Percentiles rank a stretch among this genome's conserved stretches.
Conservation (phyloP, 805 yeast genomes). For the Lipomyces lipofer region DNA sequence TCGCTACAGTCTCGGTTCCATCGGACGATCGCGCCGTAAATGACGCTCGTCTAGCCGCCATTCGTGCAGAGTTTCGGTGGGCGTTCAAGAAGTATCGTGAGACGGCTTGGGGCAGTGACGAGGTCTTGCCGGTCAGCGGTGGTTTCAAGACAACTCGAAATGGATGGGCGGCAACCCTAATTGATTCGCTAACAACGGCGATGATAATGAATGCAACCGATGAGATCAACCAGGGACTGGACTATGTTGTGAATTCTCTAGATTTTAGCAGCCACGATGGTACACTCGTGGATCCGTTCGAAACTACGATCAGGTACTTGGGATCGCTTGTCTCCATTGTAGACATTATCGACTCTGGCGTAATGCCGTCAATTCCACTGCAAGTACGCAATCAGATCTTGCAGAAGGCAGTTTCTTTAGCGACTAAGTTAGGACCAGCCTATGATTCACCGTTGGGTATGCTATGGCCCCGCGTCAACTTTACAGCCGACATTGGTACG, state of each 20-base stretch:
- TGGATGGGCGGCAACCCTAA: conserved; percentile 48
- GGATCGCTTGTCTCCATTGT: conserved; percentile 51
- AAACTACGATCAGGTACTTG: conserved; percentile 46
- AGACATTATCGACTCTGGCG: conserved; percentile 43
- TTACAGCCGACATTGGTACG: conserved; percentile 11
- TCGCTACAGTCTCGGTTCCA: conserved; percentile 3
- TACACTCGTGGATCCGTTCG: conserved; percentile 42
- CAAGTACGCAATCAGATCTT: conserved; percentile 32
- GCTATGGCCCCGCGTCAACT: conserved; percentile 39
- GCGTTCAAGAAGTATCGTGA: conserved; percentile 18
- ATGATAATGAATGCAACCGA: conserved; percentile 41
- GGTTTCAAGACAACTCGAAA: conserved; percentile 39
- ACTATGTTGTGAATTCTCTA: conserved; percentile 36
- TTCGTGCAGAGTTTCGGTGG: conserved; percentile 24
- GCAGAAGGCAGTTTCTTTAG: conserved; percentile 43
- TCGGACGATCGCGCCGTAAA: background rate
- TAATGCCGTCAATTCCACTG: conserved; percentile 13
- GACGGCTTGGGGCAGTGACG: conserved; percentile 44
- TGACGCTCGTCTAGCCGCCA: conserved; percentile 15
- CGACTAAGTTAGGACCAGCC: conserved; percentile 46
- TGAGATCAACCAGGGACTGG: conserved; percentile 41
- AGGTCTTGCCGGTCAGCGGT: conserved; percentile 41
- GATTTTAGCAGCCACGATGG: conserved; percentile 43
- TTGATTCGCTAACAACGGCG: conserved; percentile 49
- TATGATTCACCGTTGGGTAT: conserved; percentile 53